These are phyloP conservation scores for Trypanosoma conorhini DNA, from an alignment of 208 protist species.

Conservation along the genomic window DNA sequence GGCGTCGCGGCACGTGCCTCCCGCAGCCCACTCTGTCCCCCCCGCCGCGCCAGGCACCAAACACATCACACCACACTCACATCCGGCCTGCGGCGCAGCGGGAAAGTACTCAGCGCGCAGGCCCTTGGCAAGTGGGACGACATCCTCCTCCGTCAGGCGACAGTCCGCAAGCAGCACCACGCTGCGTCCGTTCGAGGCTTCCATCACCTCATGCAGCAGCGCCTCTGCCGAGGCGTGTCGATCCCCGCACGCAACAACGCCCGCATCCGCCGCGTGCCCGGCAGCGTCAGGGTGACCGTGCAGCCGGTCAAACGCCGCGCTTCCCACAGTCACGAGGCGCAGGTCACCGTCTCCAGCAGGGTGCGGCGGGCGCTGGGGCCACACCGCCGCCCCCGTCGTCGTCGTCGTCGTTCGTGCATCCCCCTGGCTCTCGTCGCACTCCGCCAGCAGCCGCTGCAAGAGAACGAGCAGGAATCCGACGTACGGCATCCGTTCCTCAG, in stretches of 20 bases:
- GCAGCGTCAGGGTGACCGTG: not conserved
- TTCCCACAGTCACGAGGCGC: not conserved
- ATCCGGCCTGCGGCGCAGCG: not conserved
- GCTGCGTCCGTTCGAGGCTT: not conserved
- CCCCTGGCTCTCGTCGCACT: not conserved
- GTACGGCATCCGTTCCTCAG: slow-evolving; percentile 53
- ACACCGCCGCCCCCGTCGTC: not conserved
- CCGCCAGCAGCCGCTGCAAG: slow-evolving; percentile 20
- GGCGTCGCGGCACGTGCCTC: not conserved
- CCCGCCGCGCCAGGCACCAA: not conserved
- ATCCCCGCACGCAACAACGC: not conserved
- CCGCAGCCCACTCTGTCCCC: not conserved
- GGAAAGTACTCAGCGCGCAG: not conserved
- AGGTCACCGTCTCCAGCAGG: not conserved
- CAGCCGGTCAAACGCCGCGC: not conserved
- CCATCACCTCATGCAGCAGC: not conserved
- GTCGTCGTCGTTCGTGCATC: too few species aligned
- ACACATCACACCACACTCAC: not conserved
- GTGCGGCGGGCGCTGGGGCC: not conserved
- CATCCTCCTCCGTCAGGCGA: not conserved
- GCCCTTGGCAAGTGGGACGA: not conserved
- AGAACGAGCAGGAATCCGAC: slow-evolving; percentile 70
- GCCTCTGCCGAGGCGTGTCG: not conserved
- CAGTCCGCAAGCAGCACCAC: not conserved
- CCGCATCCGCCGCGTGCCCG: not conserved